Evolutionary conservation across 192 early-diverging fungal genomes (phyloP).

Genomic region (Backusella parvicylindrica): DNA sequence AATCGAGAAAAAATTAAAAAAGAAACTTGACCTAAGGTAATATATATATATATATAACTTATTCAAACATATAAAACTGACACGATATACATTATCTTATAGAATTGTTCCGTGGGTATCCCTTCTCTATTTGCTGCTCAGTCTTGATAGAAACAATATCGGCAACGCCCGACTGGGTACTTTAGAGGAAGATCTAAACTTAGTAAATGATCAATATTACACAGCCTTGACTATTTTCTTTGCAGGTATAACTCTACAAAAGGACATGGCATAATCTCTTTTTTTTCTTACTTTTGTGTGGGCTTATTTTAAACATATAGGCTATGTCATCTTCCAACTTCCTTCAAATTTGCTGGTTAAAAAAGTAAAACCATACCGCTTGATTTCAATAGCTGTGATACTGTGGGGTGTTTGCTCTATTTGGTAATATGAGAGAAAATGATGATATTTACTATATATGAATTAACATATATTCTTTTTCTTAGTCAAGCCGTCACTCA

Average conservation of each 20-base stretch:
- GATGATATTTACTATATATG: too few species aligned
- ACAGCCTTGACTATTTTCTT: constrained; percentile 31
- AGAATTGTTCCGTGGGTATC: constrained; percentile 21
- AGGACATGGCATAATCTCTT: background rate
- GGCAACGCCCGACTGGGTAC: constrained; percentile 27
- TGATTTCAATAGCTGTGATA: constrained; percentile 23
- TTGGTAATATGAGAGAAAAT: constrained; percentile 8
- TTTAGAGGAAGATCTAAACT: constrained; percentile 18
- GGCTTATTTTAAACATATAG: constrained; percentile 4
- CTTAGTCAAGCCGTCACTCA: constrained; percentile 20
- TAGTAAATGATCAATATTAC: constrained; percentile 24
- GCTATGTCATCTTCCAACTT: constrained; percentile 24
- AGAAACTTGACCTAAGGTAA: constrained; percentile 14
- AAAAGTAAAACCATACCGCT: constrained; percentile 22
- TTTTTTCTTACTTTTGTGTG: background rate
- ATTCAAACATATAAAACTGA: background rate
- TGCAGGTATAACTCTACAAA: constrained; percentile 8
- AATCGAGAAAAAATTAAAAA: background rate
- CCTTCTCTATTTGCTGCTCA: constrained; percentile 17
- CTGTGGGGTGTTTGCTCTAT: constrained; percentile 28
- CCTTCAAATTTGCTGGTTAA: constrained; percentile 28
- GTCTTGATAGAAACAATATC: constrained; percentile 29
- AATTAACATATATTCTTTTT: background rate
- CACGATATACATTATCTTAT: background rate
- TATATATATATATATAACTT: too few species aligned